Evolutionary conservation across 148 eudicot species (phyloP).

Genomic region (Amaranthus hypochondriacus): DNA sequence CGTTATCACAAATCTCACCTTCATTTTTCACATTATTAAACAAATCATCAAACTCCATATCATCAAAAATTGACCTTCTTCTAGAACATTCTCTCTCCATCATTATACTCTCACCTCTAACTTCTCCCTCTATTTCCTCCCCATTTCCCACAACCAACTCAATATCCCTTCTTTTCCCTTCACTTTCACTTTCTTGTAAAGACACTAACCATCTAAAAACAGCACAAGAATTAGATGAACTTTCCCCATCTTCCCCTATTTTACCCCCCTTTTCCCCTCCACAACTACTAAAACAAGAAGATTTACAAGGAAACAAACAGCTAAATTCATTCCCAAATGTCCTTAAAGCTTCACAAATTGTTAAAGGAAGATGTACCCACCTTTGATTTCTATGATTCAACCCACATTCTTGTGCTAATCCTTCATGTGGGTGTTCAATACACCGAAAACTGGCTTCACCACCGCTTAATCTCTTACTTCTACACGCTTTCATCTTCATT

Average conservation of each 20-base stretch:
- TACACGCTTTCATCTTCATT: constrained; percentile 35
- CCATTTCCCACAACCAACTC: constrained; percentile 52
- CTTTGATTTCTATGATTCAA: constrained; percentile 50
- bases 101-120: constrained; percentile 17
- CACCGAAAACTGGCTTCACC: constrained; percentile 54
- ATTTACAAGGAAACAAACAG: constrained; percentile 69
- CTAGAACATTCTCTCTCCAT: constrained; percentile 46
- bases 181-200: constrained; percentile 46
- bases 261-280: constrained; percentile 1
- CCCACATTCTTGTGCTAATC: constrained; percentile 19
- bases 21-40: constrained; percentile 8
- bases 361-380: constrained; percentile 82
- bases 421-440: constrained; percentile 24
- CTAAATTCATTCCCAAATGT: constrained; percentile 64
- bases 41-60: constrained; percentile 55
- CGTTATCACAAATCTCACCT: constrained; percentile 6
- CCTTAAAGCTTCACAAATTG: constrained; percentile 72
- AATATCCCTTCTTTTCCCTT: constrained; percentile 48
- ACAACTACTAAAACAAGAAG: constrained; percentile 44
- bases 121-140: constrained; percentile 37
- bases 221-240: constrained; percentile 31
- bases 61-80: constrained; percentile 66
- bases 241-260: constrained; percentile 5
- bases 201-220: constrained; percentile 76
- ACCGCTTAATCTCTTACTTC: constrained; percentile 30